These are phyloP conservation scores for Periconia digitata DNA, from an alignment of 2,329 filamentous ascomycete species.

Conservation along the genomic window DNA sequence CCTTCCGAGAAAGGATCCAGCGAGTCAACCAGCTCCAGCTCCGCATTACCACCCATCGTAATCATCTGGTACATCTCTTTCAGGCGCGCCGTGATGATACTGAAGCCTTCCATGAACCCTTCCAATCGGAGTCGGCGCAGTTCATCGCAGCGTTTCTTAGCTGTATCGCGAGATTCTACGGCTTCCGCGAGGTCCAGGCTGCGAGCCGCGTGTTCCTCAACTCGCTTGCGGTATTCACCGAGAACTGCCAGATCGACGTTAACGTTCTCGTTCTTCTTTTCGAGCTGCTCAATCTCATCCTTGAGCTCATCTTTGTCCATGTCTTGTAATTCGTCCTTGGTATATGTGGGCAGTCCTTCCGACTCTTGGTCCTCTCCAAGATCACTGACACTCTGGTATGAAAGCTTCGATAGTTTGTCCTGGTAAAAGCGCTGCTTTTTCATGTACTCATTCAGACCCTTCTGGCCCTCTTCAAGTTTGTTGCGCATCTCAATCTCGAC, in stretches of 20 bases:
- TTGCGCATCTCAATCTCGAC: slow-evolving; percentile 98
- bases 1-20: slow-evolving; percentile 96
- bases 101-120: slow-evolving; percentile 98
- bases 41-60: slow-evolving; percentile 98
- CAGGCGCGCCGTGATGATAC: slow-evolving; percentile 85
- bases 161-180: slow-evolving; percentile 75
- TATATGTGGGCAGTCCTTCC: slow-evolving; percentile 70
- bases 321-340: slow-evolving; percentile 66
- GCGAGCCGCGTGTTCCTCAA: slow-evolving; percentile 77
- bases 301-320: slow-evolving; percentile 66
- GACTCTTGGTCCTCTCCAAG: slow-evolving; percentile 57
- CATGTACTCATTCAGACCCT: slow-evolving; percentile 82
- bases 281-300: slow-evolving; percentile 64
- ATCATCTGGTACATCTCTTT: slow-evolving; percentile 99
- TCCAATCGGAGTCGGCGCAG: slow-evolving; percentile 86
- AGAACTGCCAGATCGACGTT: slow-evolving; percentile 88
- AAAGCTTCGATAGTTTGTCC: slow-evolving; percentile 83
- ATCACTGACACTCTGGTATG: slow-evolving; percentile 72
- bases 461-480: slow-evolving; percentile 95
- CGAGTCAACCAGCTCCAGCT: slow-evolving; percentile 94
- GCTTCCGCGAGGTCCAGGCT: slow-evolving; percentile 83
- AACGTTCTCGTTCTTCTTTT: slow-evolving; percentile 79
- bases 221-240: slow-evolving; percentile 81
- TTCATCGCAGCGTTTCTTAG: slow-evolving; percentile 91
- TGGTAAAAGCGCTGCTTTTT: slow-evolving; percentile 83